Evolutionary conservation across 139 green algal genomes (phyloP).

Genomic region (Chlorella sp.): DNA sequence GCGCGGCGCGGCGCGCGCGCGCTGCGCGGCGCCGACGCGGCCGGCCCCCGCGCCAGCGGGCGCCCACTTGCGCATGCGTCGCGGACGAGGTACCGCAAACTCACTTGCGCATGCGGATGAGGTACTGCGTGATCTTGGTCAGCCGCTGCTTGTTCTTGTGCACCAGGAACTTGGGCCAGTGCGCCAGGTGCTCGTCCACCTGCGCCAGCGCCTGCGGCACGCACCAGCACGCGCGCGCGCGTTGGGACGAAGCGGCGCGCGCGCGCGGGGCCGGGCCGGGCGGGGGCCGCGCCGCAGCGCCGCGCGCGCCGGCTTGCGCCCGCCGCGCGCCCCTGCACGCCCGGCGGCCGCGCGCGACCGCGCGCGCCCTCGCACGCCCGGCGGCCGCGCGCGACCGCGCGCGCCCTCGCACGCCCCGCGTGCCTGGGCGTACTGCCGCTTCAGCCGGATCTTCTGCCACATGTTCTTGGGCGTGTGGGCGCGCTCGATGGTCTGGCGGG

Average conservation of each 20-base stretch:
- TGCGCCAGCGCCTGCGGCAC: slow-evolving; percentile 60
- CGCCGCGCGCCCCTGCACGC: neutral
- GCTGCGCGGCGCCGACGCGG: too few relatives aligned
- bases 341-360: too few relatives aligned
- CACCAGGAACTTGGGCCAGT: slow-evolving; percentile 98
- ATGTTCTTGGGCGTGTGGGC: slow-evolving; percentile 94
- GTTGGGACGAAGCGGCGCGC: neutral
- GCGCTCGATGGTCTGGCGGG: slow-evolving; percentile 84
- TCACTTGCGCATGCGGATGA: slow-evolving; percentile 96
- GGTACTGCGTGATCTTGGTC: slow-evolving; percentile 99
- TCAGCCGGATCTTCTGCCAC: slow-evolving; percentile 94
- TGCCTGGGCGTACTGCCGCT: slow-evolving; percentile 78
- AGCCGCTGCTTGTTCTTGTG: slow-evolving; percentile 99
- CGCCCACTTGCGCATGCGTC: too few relatives aligned
- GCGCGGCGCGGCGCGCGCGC: too few relatives aligned
- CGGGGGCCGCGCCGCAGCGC: too few relatives aligned
- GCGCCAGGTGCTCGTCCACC: slow-evolving; percentile 84
- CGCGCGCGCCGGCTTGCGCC: too few relatives aligned
- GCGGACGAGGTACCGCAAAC: too few relatives aligned
- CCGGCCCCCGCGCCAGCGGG: too few relatives aligned
- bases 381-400: too few relatives aligned
- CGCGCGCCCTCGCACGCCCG: neutral
- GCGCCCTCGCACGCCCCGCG: neutral
- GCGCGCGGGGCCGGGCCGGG: too few relatives aligned
- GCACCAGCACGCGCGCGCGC: neutral